Evolutionary conservation across 139 green algal species (phyloP).

Genomic region (Tetradesmus obliquus): DNA sequence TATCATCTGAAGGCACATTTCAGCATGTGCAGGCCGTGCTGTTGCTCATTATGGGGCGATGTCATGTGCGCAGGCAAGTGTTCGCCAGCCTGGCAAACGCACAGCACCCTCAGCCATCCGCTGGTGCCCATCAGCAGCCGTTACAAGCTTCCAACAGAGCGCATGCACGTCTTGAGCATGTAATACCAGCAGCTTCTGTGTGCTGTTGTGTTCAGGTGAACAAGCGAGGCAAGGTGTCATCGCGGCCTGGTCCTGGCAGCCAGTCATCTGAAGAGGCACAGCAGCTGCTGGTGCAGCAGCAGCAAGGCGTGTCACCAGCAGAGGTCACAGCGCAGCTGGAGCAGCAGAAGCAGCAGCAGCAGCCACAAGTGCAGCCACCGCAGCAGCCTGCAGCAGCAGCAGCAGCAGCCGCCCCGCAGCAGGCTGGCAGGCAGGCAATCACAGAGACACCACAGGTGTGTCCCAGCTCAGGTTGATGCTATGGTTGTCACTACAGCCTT

Average conservation of each 20-base stretch:
- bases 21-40: no score
- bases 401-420: conserved; percentile 20
- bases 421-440: background rate
- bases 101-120: no score
- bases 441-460: conserved; percentile 41
- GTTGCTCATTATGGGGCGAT: no score
- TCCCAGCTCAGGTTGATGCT: background rate
- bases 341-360: conserved; percentile 21
- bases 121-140: no score
- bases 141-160: no score
- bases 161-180: no score
- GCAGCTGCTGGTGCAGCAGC: conserved; percentile 12
- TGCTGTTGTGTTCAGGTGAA: conserved; percentile 1
- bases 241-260: conserved; percentile 15
- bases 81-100: no score
- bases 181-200: background rate
- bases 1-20: no score
- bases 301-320: conserved; percentile 5
- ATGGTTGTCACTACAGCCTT: no score
- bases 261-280: background rate
- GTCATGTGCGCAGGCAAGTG: no score
- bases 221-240: conserved; percentile 35
- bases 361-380: background rate
- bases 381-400: conserved; percentile 38
- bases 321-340: background rate